Base-by-base conservation (phyloP, 2,329 filamentous ascomycete species). In the Sarocladium strictum region DNA sequence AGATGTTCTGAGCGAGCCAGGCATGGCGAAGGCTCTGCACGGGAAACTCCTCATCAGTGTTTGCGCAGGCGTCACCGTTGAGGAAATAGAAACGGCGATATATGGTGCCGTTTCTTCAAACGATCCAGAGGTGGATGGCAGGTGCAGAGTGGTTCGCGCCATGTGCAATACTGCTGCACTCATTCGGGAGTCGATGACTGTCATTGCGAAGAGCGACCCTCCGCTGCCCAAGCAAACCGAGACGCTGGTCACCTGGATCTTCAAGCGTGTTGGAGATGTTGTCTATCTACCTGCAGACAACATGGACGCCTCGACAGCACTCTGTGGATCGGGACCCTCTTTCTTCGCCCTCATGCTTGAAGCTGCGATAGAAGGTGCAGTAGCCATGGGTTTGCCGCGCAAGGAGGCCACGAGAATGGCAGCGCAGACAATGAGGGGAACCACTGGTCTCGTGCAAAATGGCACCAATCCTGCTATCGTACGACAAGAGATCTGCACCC, bases 161-260 rank as follows among this genome's bases (percentile, higher is more conserved):
- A 90, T 95, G 82, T 90, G 90, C 61, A 95, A 95, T 73, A 92
- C 88, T 0, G 89, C 90, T 11, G 85, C 85, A 24, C 78, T 89
- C 50, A 86, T 95, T 56, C 75, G 89, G 47, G 86, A 95, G 69
- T 85, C 82, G 61, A 94, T 94, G 88, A 93, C 86, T 3, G 84
- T 94, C 54, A 86, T 96, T 60, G 84, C 83, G 49, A 83, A 78
- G 45, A 76, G 78, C 6, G 75, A 73, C 9, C 81, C 84, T 9
- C 77, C 84, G 2, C 73, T 89, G 14, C 74, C 78, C 4, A 65
- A 75, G 1, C 70, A 75, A 17, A 77, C 77, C 27, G 73, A 79
- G 45, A 69, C 64, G 57, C 76, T 92, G 11, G 79, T 90, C 17
- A 84, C 80, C 27, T 91, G 87, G 84, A 87, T 92, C 63, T 93